Conservation (phyloP, 305 asterid species). For the Andrographis paniculata region DNA sequence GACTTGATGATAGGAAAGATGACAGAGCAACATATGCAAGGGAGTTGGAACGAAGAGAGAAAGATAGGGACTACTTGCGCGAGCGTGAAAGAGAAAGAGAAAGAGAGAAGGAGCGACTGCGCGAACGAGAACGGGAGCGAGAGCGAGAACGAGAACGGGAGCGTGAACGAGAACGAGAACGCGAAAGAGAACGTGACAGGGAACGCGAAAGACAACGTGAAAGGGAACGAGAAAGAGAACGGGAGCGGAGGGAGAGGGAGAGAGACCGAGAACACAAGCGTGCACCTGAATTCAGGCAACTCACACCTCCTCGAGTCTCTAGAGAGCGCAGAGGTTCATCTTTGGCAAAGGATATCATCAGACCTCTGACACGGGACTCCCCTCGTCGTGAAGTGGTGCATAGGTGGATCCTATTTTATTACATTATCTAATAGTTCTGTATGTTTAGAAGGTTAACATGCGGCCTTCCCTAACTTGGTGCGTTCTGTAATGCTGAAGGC, state of each 20-base stretch:
- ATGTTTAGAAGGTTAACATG: slow-evolving; percentile 55
- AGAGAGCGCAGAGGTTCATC: slow-evolving; percentile 75
- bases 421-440: slow-evolving; percentile 50
- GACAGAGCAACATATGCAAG: slow-evolving; percentile 54
- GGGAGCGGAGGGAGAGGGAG: slow-evolving; percentile 77
- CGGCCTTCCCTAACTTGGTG: slow-evolving; percentile 69
- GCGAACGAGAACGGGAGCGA: slow-evolving; percentile 54
- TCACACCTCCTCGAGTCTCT: slow-evolving; percentile 71
- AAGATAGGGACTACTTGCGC: slow-evolving; percentile 58
- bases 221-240: slow-evolving; percentile 59
- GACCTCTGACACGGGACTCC: slow-evolving; percentile 65
- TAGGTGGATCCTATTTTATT: slow-evolving; percentile 85
- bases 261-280: slow-evolving; percentile 64
- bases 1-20: slow-evolving; percentile 65
- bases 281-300: slow-evolving; percentile 51
- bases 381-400: slow-evolving; percentile 73
- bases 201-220: slow-evolving; percentile 47
- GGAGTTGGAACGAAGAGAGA: slow-evolving; percentile 73
- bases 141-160: slow-evolving; percentile 54
- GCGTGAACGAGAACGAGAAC: slow-evolving; percentile 44
- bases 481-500: slow-evolving; percentile 95
- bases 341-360: slow-evolving; percentile 62
- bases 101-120: slow-evolving; percentile 56
- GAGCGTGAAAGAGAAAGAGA: slow-evolving; percentile 51
- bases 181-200: slow-evolving; percentile 48